Evolutionary conservation across 1,284 basidiomycete species (phyloP), one percentile per base, ranked within the genome.

Genomic region (Cutaneotrichosporon mucoides): DNA sequence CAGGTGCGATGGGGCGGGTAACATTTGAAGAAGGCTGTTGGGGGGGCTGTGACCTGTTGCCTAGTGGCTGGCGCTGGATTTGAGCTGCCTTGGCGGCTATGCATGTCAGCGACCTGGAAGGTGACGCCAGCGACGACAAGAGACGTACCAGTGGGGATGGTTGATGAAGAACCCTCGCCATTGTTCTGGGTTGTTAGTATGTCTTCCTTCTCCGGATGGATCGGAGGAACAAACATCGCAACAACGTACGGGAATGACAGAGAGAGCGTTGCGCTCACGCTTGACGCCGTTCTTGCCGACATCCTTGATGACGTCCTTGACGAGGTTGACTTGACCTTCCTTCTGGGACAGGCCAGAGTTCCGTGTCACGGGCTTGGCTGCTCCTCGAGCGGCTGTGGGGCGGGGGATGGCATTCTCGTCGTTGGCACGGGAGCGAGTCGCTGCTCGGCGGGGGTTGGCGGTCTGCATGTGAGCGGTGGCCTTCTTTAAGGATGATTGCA

Each of bases 331-430:
- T 53, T 24, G 24, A 24, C 24, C 24, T 24, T 38, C 66, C 69
- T 54, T 70, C 71, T 33, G 67, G 55, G 44, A 63, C 66, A 35
- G 67, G 51, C 34, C 65, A 12, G 38, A 8, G 69, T 8, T 70
- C 55, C 60, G 73, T 72, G 53, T 60, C 59, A 10, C 67, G n/a
- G 52, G 15, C 41, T 44, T 53, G 52, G 68, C 69, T 53, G 68
- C 71, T 34, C 46, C 10, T 33, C 34, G 59, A 9, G 67, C 15
- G 45, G 59, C 55, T 16, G 66, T 54, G 49, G 67, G 66, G 38
- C 66, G 24, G 24, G 24, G 56, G 43, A 69, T 60, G 38, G 72
- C 72, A 57, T 77, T 77, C 63, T 77, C 76, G 61, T 77, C 76
- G 57, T 67, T 76, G 8, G 56, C 51, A 13, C 67, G 62, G 33